These are phyloP conservation scores for Monosporascus sp. DNA, from an alignment of 2,329 filamentous ascomycete species.

Conservation along the genomic window DNA sequence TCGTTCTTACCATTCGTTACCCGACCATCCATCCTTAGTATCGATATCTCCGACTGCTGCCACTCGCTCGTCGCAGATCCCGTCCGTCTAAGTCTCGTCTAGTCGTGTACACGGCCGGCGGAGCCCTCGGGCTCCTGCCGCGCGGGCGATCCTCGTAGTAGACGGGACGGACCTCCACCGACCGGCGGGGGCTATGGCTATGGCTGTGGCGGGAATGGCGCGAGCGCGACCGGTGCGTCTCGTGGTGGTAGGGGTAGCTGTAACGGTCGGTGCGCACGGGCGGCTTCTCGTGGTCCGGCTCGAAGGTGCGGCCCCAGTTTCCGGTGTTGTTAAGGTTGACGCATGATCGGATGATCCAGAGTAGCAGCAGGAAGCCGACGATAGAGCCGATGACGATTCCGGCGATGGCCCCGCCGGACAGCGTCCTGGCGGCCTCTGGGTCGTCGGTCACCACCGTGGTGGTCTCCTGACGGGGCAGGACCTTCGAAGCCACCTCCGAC, in stretches of 20 bases:
- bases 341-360: conserved; percentile 44
- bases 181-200: conserved; percentile 10
- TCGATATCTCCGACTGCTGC: conserved; percentile 16
- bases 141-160: conserved; percentile 10
- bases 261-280: conserved; percentile 7
- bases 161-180: conserved; percentile 19
- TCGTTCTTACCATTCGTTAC: no score
- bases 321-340: conserved; percentile 30
- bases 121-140: conserved; percentile 17
- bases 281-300: conserved; percentile 21
- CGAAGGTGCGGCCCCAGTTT: conserved; percentile 22
- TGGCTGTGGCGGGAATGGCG: conserved; percentile 12
- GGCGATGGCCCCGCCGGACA: conserved; percentile 45
- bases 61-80: conserved; percentile 15
- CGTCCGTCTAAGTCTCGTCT: conserved; percentile 10
- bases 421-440: conserved; percentile 16
- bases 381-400: conserved; percentile 48
- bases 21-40: not conserved
- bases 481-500: conserved; percentile 14
- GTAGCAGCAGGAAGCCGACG: conserved; percentile 38
- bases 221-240: conserved; percentile 16
- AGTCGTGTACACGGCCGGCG: conserved; percentile 18
- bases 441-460: conserved; percentile 20
- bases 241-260: conserved; percentile 11
- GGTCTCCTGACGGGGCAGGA: conserved; percentile 20